Evolutionary conservation across 2,329 filamentous ascomycete species (phyloP), one percentile per base, ranked within the genome.

Genomic region (Cercospora citrullina): DNA sequence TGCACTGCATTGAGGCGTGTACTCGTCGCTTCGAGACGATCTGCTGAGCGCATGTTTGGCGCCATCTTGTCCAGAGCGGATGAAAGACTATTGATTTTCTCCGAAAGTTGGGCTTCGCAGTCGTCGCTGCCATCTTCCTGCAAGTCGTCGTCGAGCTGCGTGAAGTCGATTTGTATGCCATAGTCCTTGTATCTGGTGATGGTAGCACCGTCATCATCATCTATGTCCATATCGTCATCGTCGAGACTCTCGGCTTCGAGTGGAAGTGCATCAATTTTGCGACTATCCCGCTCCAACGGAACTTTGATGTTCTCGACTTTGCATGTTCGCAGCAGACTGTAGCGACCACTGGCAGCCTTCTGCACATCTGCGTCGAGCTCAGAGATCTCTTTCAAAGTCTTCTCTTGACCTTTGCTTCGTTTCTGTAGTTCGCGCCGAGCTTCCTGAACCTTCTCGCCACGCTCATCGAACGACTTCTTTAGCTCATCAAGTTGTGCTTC

Each of bases 41-140:
- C 93, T 80, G 94, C 93, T 8, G 94, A 95, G 74, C 94, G 92
- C 88, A 97, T 96, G 79, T 99, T 98, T 28, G 95, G 95, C 69
- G 95, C 94, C 80, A 98, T 90, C 80, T 97, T 97, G 77, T 97
- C 93, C 21, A 99, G 87, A 73, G 97, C 92, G 33, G 86, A 83
- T 55, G 89, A 89, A 9, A 99, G 85, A 30, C 86, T 85, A 21
- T 86, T 84, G 71, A 99, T 93, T 75, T 89, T 90, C 64, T 96
- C 92, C 63, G 91, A 87, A 1, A 99, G 85, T 67, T 86, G 85
- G 57, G 91, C 88, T 76, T 97, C 94, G 26, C 90, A 82, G 68
- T 89, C 87, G 18, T 89, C 84, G 65, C 91, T 89, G 63, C 89
- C 85, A 81, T 92, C 91, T 75, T 90, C 86, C 80, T 92, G 92